Percentiles rank a stretch among this genome's conserved stretches.
These are phyloP conservation scores for Meyerozyma guilliermondii DNA, from an alignment of 1,139 yeast species.

Conservation along the genomic window DNA sequence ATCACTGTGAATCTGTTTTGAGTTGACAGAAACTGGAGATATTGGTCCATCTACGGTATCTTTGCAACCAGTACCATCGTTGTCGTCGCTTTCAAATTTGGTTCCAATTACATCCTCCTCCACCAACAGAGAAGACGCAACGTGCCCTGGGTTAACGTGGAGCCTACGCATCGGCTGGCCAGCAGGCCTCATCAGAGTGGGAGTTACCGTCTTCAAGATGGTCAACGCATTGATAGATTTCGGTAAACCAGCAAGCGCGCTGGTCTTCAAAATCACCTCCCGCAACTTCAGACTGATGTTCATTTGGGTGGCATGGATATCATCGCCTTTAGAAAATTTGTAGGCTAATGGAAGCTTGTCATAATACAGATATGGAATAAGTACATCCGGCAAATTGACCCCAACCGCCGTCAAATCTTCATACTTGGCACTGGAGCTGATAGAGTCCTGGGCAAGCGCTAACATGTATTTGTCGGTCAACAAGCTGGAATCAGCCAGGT, in stretches of 20 bases:
- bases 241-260: slow-evolving; percentile 81
- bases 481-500: slow-evolving; percentile 19
- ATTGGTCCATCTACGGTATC: slow-evolving; percentile 46
- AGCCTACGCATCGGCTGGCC: slow-evolving; percentile 26
- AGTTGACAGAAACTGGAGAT: slow-evolving; percentile 25
- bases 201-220: slow-evolving; percentile 61
- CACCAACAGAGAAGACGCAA: slow-evolving; percentile 33
- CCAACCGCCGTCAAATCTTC: slow-evolving; percentile 40
- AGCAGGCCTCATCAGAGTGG: slow-evolving; percentile 37
- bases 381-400: slow-evolving; percentile 39
- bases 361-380: slow-evolving; percentile 37
- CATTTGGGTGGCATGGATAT: slow-evolving; percentile 32
- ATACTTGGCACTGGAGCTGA: slow-evolving; percentile 33
- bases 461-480: slow-evolving; percentile 28
- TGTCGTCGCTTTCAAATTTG: slow-evolving; percentile 20
- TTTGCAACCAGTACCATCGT: slow-evolving; percentile 6
- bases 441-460: slow-evolving; percentile 36
- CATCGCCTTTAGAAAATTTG: slow-evolving; percentile 30
- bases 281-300: slow-evolving; percentile 55
- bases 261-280: slow-evolving; percentile 72
- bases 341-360: slow-evolving; percentile 35
- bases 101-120: slow-evolving; percentile 42
- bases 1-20: slow-evolving; percentile 21
- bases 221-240: slow-evolving; percentile 76
- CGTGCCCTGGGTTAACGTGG: slow-evolving; percentile 30